These are phyloP conservation scores for Pachysolen tannophilus DNA, from an alignment of 805 yeast genomes.

Conservation along the genomic window DNA sequence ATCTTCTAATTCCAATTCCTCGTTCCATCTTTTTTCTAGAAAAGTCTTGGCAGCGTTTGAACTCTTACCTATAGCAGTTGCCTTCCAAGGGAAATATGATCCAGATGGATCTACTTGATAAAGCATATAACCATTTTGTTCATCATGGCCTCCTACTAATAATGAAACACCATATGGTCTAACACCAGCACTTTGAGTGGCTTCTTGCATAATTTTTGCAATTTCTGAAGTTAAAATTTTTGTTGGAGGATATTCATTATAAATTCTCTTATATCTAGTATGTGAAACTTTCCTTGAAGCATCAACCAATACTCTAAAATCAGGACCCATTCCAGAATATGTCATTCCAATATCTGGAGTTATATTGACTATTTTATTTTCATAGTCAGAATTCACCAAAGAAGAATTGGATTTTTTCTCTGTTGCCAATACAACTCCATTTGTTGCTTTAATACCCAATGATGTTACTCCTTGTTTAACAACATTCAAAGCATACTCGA, in stretches of 20 bases:
- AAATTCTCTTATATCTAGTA: conserved; percentile 83
- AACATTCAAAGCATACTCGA: conserved; percentile 94
- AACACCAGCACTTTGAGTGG: conserved; percentile 98
- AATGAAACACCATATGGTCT: conserved; percentile 98
- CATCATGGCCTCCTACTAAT: conserved; percentile 91
- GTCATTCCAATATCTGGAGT: conserved; percentile 97
- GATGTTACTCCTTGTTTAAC: conserved; percentile 98
- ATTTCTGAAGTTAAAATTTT: conserved; percentile 88
- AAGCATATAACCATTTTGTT: conserved; percentile 56
- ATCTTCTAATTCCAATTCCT: conserved; percentile 93
- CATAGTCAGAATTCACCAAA: conserved; percentile 64
- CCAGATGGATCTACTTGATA: conserved; percentile 99
- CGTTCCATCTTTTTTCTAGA: conserved; percentile 96
- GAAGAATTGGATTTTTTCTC: conserved; percentile 84
- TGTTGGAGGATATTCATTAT: conserved; percentile 96
- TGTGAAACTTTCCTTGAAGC: conserved; percentile 91
- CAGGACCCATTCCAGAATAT: conserved; percentile 99
- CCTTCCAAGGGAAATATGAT: conserved; percentile 98
- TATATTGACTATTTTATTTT: conserved; percentile 70
- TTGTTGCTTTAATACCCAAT: conserved; percentile 86
- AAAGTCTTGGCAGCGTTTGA: conserved; percentile 95
- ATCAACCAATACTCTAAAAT: conserved; percentile 89
- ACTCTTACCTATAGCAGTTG: conserved; percentile 97
- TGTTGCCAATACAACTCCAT: conserved; percentile 95
- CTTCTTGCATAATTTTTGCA: conserved; percentile 95